These are phyloP conservation scores for Alternaria burnsii DNA, from an alignment of 2,329 filamentous ascomycete genomes.

Conservation along the genomic window DNA sequence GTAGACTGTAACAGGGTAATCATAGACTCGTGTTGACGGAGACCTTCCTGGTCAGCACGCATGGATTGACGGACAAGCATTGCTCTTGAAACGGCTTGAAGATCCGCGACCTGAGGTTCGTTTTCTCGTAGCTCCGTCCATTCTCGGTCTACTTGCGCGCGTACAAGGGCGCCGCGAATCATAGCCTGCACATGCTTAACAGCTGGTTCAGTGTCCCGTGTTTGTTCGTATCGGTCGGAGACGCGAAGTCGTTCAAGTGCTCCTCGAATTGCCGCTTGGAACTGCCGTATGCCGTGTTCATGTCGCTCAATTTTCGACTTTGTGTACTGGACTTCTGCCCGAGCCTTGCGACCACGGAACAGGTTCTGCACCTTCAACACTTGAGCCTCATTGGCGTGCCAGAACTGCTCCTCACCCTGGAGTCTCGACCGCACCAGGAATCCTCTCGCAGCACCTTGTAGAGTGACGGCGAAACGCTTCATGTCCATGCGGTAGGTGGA, in stretches of 20 bases:
- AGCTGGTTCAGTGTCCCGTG: constrained; percentile 69
- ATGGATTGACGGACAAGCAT: constrained; percentile 51
- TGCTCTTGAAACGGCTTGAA: constrained; percentile 56
- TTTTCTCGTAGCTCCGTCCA: constrained; percentile 52
- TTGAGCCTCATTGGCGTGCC: constrained; percentile 74
- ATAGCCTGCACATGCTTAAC: constrained; percentile 61
- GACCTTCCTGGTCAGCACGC: constrained; percentile 44
- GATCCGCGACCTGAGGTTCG: constrained; percentile 57
- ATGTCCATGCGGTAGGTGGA: constrained; percentile 83
- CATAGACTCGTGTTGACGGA: constrained; percentile 51
- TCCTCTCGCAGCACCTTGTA: constrained; percentile 83
- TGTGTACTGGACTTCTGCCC: constrained; percentile 55
- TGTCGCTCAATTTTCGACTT: constrained; percentile 59
- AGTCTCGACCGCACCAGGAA: constrained; percentile 74
- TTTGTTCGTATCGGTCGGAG: constrained; percentile 65
- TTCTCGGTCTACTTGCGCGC: constrained; percentile 61
- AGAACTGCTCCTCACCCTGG: constrained; percentile 69
- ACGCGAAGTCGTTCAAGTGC: constrained; percentile 54
- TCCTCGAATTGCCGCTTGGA: constrained; percentile 66
- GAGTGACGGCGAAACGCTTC: constrained; percentile 77
- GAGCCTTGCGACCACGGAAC: constrained; percentile 70
- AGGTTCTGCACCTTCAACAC: constrained; percentile 85
- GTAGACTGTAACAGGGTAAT: constrained; percentile 70
- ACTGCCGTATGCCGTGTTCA: constrained; percentile 56
- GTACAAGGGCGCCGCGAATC: constrained; percentile 72